These are phyloP conservation scores for Skeletonema menzelii DNA, from an alignment of 108 stramenopile genomes.

Conservation along the genomic window DNA sequence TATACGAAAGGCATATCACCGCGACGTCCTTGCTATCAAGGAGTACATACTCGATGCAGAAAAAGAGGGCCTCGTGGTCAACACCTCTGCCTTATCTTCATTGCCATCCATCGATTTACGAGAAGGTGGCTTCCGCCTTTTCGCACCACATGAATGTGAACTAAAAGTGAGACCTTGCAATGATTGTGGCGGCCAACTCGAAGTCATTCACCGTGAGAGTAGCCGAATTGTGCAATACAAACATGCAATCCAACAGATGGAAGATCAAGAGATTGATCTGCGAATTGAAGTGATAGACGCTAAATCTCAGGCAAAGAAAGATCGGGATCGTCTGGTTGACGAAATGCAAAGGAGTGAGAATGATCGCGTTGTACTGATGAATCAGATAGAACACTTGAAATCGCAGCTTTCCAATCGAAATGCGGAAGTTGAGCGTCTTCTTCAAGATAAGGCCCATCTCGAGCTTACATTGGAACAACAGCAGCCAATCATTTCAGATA, in stretches of 20 bases:
- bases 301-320: conserved; percentile 31
- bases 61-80: not conserved
- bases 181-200: conserved; percentile 44
- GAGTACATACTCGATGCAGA: conserved; percentile 35
- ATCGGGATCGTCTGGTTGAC: conserved; percentile 12
- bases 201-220: conserved; percentile 50
- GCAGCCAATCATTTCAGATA: conserved; percentile 27
- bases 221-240: conserved; percentile 42
- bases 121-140: conserved; percentile 29
- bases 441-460: conserved; percentile 8
- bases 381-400: conserved; percentile 33
- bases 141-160: conserved; percentile 54
- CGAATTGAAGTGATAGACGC: conserved; percentile 26
- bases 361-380: conserved; percentile 25
- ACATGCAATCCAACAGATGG: conserved; percentile 23
- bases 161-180: conserved; percentile 35
- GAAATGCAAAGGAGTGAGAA: conserved; percentile 8
- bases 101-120: conserved; percentile 53
- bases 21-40: conserved; percentile 45
- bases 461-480: conserved; percentile 21
- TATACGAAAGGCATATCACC: conserved; percentile 53
- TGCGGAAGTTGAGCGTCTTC: conserved; percentile 17
- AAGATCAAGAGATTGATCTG: conserved; percentile 27
- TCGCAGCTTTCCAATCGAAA: conserved; percentile 31
- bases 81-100: conserved; percentile 8